Conservation (phyloP, 495 filamentous ascomycete species). For the Hypoxylon lienhwacheense region DNA sequence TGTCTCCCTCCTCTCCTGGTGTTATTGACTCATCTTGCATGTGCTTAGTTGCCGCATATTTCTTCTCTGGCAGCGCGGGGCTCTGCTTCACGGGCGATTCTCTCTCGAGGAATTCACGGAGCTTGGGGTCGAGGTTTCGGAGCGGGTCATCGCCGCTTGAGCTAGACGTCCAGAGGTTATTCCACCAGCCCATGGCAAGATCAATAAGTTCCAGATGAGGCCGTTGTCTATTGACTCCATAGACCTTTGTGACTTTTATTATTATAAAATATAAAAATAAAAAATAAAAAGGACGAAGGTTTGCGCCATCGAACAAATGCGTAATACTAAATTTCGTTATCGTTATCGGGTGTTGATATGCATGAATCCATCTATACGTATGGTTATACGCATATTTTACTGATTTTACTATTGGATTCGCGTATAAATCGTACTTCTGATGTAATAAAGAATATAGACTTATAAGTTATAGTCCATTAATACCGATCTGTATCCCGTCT, state of each 20-base stretch:
- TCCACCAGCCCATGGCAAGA: constrained; percentile 72
- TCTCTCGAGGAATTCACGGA: constrained; percentile 81
- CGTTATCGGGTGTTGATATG: constrained; percentile 18
- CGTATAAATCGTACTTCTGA: no score
- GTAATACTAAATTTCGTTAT: constrained; percentile 28
- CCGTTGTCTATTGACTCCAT: constrained; percentile 1
- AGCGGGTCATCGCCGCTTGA: constrained; percentile 66
- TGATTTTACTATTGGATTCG: no score
- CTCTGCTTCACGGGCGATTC: constrained; percentile 79
- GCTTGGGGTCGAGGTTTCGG: constrained; percentile 76
- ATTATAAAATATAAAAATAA: no score
- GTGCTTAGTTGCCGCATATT: background rate
- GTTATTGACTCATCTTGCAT: background rate
- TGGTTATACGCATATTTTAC: no score
- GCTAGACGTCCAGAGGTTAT: constrained; percentile 44
- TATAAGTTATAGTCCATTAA: no score
- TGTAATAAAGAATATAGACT: no score
- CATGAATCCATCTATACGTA: constrained; percentile 2
- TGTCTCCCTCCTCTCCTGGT: background rate
- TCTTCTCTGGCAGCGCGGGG: constrained; percentile 9
- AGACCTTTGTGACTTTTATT: constrained; percentile 2
- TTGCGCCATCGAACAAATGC: constrained; percentile 5
- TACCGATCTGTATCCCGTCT: no score
- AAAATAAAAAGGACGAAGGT: background rate
- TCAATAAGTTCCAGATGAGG: background rate